A percentile compares a stretch with the other conserved stretches of the same genome.
Evolutionary conservation across 495 filamentous ascomycete genomes (phyloP).

Genomic region (Astrothelium macrocarpum): DNA sequence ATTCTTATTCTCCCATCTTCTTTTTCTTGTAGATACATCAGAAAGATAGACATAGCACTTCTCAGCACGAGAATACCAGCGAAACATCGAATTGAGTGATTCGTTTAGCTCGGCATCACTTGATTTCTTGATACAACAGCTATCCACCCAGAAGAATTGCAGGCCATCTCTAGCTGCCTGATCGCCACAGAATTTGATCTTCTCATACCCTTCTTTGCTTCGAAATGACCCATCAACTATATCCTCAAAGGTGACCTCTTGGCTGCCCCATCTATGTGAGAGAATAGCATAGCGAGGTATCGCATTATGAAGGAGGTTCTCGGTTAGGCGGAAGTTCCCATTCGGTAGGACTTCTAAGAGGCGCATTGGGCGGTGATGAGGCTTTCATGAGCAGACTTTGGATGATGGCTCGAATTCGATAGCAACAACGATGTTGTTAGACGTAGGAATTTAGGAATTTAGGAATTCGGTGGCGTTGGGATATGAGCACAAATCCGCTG

Average conservation of each 20-base stretch:
- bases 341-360: constrained; percentile 1
- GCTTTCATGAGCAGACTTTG: constrained; percentile 1
- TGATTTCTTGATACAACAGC: background rate
- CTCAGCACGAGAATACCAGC: too few species aligned
- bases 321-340: background rate
- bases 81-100: too few species aligned
- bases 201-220: constrained; percentile 13
- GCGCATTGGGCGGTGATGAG: background rate
- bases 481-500: constrained; percentile 1
- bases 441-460: background rate
- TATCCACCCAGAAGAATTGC: constrained; percentile 8
- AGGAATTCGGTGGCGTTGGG: background rate
- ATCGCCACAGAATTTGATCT: constrained; percentile 13
- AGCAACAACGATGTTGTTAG: constrained; percentile 2
- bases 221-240: background rate
- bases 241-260: constrained; percentile 13
- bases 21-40: too few species aligned
- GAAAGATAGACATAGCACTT: too few species aligned
- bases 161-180: constrained; percentile 9
- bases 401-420: constrained; percentile 2
- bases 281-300: constrained; percentile 10
- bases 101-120: too few species aligned
- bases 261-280: constrained; percentile 17
- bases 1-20: too few species aligned
- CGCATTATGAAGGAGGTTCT: background rate